Conservation (phyloP, 345 rosid species). For the Ceriops decandra region DNA sequence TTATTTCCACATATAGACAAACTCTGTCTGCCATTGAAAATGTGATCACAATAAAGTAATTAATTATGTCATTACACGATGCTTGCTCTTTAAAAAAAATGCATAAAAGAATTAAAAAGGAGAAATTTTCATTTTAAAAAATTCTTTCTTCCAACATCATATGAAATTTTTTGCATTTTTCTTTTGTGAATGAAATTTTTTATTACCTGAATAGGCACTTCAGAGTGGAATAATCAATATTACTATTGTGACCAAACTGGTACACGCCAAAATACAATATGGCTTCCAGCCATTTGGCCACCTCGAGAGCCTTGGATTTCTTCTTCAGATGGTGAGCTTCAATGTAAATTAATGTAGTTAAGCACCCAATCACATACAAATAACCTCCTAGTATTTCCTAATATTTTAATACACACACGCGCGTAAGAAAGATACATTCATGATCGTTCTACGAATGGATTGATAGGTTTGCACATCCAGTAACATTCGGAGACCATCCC, state of each 20-base stretch:
- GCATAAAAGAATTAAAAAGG: not conserved
- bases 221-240: conserved; percentile 38
- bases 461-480: conserved; percentile 16
- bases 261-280: conserved; percentile 30
- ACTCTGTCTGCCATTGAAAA: no score
- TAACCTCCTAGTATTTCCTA: no score
- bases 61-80: no score
- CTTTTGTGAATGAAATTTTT: not conserved
- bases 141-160: no score
- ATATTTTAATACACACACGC: not conserved
- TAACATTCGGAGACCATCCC: conserved; percentile 20
- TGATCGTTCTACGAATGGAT: not conserved
- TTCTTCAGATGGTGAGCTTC: conserved; percentile 37
- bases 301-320: conserved; percentile 41
- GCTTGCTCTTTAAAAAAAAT: not conserved
- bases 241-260: conserved; percentile 23
- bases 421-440: not conserved
- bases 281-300: conserved; percentile 21
- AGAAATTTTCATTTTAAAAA: not conserved
- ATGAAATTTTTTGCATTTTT: no score
- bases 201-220: conserved; percentile 6
- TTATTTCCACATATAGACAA: not conserved
- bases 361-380: no score
- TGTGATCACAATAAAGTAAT: no score
- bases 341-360: not conserved